Conservation (phyloP, 768 basidiomycete species). For the Suillus weaverae region DNA sequence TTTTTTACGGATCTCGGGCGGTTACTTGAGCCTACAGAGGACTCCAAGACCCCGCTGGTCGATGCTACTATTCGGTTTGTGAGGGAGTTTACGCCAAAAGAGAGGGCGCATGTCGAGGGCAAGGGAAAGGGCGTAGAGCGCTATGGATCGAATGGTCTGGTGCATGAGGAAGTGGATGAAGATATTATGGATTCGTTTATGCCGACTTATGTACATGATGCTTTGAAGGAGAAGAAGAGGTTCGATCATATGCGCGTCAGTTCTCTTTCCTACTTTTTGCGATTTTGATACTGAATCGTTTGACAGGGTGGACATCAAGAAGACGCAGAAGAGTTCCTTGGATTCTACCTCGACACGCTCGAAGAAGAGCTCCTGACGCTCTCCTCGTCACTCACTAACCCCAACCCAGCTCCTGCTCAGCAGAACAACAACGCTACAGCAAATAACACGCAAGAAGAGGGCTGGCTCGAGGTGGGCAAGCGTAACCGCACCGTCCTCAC, state of each 20-base stretch:
- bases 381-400: slow-evolving; percentile 46
- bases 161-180: slow-evolving; percentile 45
- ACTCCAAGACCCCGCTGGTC: slow-evolving; percentile 52
- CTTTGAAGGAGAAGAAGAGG: slow-evolving; percentile 88
- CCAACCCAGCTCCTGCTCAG: slow-evolving; percentile 35
- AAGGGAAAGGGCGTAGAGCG: slow-evolving; percentile 43
- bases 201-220: slow-evolving; percentile 86
- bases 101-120: slow-evolving; percentile 21
- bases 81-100: slow-evolving; percentile 61
- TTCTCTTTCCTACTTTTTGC: slow-evolving; percentile 17
- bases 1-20: slow-evolving; percentile 73
- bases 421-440: slow-evolving; percentile 12
- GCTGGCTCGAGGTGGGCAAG: slow-evolving; percentile 93
- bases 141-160: slow-evolving; percentile 12
- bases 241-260: slow-evolving; percentile 91
- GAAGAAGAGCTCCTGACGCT: slow-evolving; percentile 86
- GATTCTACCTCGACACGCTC: slow-evolving; percentile 91
- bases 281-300: slow-evolving; percentile 9
- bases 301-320: slow-evolving; percentile 90
- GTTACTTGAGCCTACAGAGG: slow-evolving; percentile 38
- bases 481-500: slow-evolving; percentile 80
- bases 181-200: slow-evolving; percentile 69
- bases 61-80: slow-evolving; percentile 74
- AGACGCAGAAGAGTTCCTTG: slow-evolving; percentile 98
- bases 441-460: slow-evolving; percentile 43